Percentiles rank a stretch among this genome's conserved stretches.
phyloP scores from a whole-genome alignment of 2,329 filamentous ascomycete genomes.

The Fusarium zealandicum region DNA sequence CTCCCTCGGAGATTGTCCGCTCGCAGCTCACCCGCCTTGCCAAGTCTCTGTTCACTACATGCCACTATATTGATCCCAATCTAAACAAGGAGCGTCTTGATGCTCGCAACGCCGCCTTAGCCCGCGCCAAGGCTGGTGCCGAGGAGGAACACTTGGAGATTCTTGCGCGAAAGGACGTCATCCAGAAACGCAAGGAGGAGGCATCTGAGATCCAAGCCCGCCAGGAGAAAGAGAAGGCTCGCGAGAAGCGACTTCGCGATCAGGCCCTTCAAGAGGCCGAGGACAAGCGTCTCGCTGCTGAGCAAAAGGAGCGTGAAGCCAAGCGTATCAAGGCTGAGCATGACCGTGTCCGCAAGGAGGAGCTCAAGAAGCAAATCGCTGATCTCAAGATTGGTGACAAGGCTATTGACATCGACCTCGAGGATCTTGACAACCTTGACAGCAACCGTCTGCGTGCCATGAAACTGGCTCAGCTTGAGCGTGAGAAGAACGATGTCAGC shows the following conservation, averaged over 20 bases:
- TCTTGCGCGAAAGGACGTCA: constrained; percentile 85
- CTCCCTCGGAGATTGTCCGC: constrained; percentile 95
- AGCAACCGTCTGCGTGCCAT: constrained; percentile 89
- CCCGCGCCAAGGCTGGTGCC: constrained; percentile 84
- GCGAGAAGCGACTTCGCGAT: constrained; percentile 83
- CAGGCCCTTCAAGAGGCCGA: constrained; percentile 91
- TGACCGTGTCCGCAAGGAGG: constrained; percentile 88
- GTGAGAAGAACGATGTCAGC: constrained; percentile 95
- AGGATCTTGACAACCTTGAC: constrained; percentile 86
- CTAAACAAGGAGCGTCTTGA: constrained; percentile 84
- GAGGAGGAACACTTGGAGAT: constrained; percentile 89
- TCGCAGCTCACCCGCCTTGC: constrained; percentile 91
- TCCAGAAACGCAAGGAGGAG: constrained; percentile 96
- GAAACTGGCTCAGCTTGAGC: constrained; percentile 94
- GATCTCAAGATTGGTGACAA: constrained; percentile 91
- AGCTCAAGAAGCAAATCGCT: constrained; percentile 89
- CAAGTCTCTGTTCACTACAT: constrained; percentile 89
- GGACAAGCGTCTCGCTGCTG: constrained; percentile 85
- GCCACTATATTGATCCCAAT: constrained; percentile 91
- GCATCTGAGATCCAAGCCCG: constrained; percentile 87
- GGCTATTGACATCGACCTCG: constrained; percentile 75
- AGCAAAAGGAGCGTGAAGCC: constrained; percentile 89
- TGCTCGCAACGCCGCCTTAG: constrained; percentile 80
- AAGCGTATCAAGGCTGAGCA: constrained; percentile 86
- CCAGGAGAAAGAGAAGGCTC: constrained; percentile 91